phyloP scores from a whole-genome alignment of 805 yeast species.

The Lipomyces mesembrius region DNA sequence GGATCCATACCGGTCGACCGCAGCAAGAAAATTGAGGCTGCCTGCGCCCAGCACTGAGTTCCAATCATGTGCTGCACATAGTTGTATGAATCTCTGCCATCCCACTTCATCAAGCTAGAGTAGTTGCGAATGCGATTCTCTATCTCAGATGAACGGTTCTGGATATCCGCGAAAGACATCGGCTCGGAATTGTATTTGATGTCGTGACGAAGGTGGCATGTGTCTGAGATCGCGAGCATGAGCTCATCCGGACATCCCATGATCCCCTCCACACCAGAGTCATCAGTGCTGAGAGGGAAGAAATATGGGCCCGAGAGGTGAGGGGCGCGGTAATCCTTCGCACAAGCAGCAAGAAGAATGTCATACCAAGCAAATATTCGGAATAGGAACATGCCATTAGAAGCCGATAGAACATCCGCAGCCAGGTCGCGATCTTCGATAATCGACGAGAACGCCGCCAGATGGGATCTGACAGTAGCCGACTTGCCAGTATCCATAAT shows the following conservation, averaged over 20 bases:
- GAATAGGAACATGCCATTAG: slow-evolving; percentile 34
- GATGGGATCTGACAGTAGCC: slow-evolving; percentile 32
- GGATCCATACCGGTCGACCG: slow-evolving; percentile 37
- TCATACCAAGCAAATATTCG: slow-evolving; percentile 37
- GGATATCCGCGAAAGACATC: slow-evolving; percentile 30
- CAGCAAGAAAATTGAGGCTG: slow-evolving; percentile 28
- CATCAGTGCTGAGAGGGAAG: slow-evolving; percentile 27
- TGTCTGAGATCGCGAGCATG: slow-evolving; percentile 33
- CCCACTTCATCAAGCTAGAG: slow-evolving; percentile 25
- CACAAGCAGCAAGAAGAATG: slow-evolving; percentile 28
- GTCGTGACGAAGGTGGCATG: slow-evolving; percentile 25
- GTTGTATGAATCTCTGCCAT: slow-evolving; percentile 31
- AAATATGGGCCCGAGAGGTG: slow-evolving; percentile 31
- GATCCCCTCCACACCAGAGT: slow-evolving; percentile 30
- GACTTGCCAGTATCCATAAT: slow-evolving; percentile 33
- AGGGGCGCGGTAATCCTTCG: slow-evolving; percentile 33
- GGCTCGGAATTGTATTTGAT: slow-evolving; percentile 28
- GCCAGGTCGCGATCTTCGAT: slow-evolving; percentile 34
- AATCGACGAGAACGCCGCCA: slow-evolving; percentile 33
- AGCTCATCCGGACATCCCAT: slow-evolving; percentile 37
- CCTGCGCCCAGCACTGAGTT: slow-evolving; percentile 37
- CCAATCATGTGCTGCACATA: slow-evolving; percentile 32
- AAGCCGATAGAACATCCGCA: slow-evolving; percentile 30
- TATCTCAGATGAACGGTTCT: slow-evolving; percentile 24
- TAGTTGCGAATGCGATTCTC: slow-evolving; percentile 32